Base-by-base conservation (phyloP, 192 early-diverging fungal genomes). In the Cetraspora pellucida region DNA sequence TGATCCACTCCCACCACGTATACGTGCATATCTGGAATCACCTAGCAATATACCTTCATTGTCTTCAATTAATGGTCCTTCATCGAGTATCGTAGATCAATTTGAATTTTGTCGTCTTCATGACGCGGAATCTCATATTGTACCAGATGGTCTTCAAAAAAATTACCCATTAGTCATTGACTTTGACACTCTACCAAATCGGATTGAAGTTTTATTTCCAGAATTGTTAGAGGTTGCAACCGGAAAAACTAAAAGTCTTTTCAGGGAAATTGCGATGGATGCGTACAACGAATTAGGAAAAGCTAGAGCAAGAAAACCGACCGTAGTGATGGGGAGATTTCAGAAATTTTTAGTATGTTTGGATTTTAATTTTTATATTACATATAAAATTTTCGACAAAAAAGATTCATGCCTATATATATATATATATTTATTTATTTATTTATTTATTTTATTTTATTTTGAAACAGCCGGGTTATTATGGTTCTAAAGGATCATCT, bases 81-180 rank as follows among this genome's bases (percentile, higher is more conserved):
- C 44, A 2, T 25, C 17, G 6, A 50, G 25, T 9, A 1, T 52
- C 11, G n/a, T 83, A 11, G 80, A 83, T 13, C 72, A 68, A n/a
- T 83, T 78, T 64, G 82, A 80, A 46, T 89, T 89, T 49, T 89
- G 87, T 75, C 79, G 77, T 2, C 31, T 87, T 19, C 87, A 89
- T 72, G 37, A 77, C 9, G 74, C 65, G 6, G 86, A 87, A 49
- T 50, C 75, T 10, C 60, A 50, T 0, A 75, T 85, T 16, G 81
- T 84, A 2, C 87, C 87, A 10, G 30, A 69, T n/a, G 87, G 86
- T 9, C 11, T 67, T 2, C 14, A 77, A 43, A 75, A 77, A 17
- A 75, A 79, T 0, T 89, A 85, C 27, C 86, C 85, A 2, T 5
- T 73, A 0, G 11, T 63, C 28, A 85, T 89, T 25, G 43, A 82